Percentiles rank a stretch among this genome's conserved stretches.
Conservation (phyloP, 768 basidiomycete genomes). For the Termitomyces sp. region DNA sequence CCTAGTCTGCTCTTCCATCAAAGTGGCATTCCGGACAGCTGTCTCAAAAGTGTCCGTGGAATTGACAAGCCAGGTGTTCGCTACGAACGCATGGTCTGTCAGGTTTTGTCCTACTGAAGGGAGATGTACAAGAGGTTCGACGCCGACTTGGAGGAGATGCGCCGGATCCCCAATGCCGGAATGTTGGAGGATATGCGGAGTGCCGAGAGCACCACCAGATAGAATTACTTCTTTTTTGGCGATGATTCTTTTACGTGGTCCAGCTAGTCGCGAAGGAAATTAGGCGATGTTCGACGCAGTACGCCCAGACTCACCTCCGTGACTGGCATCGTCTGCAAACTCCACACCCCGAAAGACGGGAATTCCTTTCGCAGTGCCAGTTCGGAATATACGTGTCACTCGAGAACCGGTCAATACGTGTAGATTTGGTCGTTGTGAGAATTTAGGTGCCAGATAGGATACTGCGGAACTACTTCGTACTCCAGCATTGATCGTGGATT, state of each 20-base stretch:
- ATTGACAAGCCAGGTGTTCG: conserved; percentile 21
- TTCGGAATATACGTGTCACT: conserved; percentile 17
- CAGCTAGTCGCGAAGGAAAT: neutral
- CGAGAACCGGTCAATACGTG: conserved; percentile 17
- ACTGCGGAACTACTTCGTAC: conserved; percentile 22
- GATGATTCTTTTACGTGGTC: conserved; percentile 10
- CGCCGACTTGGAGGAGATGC: conserved; percentile 12
- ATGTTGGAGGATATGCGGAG: conserved; percentile 22
- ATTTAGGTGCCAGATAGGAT: conserved; percentile 16
- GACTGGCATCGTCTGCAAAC: conserved; percentile 7
- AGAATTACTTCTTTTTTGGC: conserved; percentile 28
- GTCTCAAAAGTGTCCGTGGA: conserved; percentile 21
- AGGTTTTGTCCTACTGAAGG: conserved; percentile 26
- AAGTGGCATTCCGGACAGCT: conserved; percentile 14
- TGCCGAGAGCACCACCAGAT: conserved; percentile 24
- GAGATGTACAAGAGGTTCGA: conserved; percentile 20
- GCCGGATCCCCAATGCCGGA: conserved; percentile 23
- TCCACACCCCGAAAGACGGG: conserved; percentile 20
- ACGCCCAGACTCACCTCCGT: neutral
- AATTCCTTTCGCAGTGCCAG: conserved; percentile 5
- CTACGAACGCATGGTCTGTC: conserved; percentile 24
- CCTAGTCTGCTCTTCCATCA: conserved; percentile 12
- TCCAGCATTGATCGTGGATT: conserved; percentile 19
- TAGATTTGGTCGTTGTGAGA: conserved; percentile 15
- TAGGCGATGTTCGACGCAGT: neutral